Percentiles rank a stretch among this genome's conserved stretches.
These are phyloP conservation scores for Cinnamomum micranthum DNA, from an alignment of 164 flowering plant genomes.

Conservation along the genomic window DNA sequence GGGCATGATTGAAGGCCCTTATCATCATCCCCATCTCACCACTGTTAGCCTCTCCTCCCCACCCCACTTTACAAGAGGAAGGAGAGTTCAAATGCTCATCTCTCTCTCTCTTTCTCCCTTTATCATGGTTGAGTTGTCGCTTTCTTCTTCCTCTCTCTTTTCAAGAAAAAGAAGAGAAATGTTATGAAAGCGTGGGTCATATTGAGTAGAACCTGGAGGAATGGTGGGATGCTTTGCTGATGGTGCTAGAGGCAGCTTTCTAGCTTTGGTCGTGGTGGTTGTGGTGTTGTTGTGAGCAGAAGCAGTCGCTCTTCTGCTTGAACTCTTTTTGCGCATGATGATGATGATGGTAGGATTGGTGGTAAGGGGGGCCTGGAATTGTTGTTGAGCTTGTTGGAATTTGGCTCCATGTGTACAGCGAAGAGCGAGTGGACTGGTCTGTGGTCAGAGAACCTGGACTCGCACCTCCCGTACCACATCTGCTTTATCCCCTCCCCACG, in stretches of 20 bases:
- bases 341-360: not conserved
- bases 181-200: not conserved
- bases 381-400: constrained; percentile 6
- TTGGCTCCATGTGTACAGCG: constrained; percentile 39
- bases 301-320: constrained; percentile 46
- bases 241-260: constrained; percentile 29
- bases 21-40: too few relatives aligned
- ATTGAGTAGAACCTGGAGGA: constrained; percentile 10
- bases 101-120: not conserved
- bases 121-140: not conserved
- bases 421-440: constrained; percentile 73
- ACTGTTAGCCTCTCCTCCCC: too few relatives aligned
- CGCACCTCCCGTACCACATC: constrained; percentile 59
- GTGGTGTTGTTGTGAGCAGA: constrained; percentile 27
- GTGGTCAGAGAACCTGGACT: constrained; percentile 80
- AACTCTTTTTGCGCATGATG: constrained; percentile 31
- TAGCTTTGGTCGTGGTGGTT: not conserved
- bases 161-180: not conserved
- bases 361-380: not conserved
- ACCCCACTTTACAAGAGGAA: not conserved
- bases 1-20: too few relatives aligned
- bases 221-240: not conserved
- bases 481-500: constrained; percentile 76
- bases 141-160: not conserved
- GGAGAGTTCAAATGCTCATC: not conserved